phyloP scores from a whole-genome alignment of 2,329 filamentous ascomycete genomes.

The Aquanectria penicillioides region DNA sequence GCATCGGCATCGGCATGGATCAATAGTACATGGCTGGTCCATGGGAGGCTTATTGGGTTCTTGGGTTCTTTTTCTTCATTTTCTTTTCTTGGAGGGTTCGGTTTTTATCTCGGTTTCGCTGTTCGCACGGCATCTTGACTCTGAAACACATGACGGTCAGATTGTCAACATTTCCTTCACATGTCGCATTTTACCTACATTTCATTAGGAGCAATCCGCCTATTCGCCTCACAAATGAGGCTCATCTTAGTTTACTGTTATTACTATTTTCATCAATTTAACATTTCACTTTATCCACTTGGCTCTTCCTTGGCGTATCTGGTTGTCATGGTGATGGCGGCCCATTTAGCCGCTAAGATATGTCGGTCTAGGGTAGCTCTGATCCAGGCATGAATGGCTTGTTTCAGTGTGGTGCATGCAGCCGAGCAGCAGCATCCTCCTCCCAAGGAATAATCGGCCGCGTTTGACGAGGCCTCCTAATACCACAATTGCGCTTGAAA shows the following conservation, averaged over 20 bases:
- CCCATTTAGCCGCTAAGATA: no score
- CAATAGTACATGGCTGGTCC: constrained; percentile 32
- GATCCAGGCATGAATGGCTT: constrained; percentile 5
- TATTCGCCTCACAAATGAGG: constrained; percentile 14
- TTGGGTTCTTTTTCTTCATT: no score
- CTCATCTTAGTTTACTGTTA: constrained; percentile 6
- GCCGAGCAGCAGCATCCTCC: not conserved
- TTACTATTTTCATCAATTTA: not conserved
- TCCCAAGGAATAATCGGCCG: not conserved
- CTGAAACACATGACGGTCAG: constrained; percentile 10
- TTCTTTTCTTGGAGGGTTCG: no score
- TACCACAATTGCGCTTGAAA: not conserved
- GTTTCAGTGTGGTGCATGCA: not conserved
- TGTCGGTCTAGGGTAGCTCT: not conserved
- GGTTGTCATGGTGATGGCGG: constrained; percentile 16
- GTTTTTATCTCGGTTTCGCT: constrained; percentile 5
- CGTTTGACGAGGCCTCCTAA: not conserved
- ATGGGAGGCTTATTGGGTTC: constrained; percentile 18
- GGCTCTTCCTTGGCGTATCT: constrained; percentile 4
- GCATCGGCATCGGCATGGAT: no score
- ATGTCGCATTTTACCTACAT: constrained; percentile 10
- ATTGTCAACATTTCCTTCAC: constrained; percentile 13
- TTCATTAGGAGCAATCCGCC: constrained; percentile 25
- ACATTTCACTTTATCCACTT: constrained; percentile 2
- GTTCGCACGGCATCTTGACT: constrained; percentile 14